Conservation (phyloP, 2,329 filamentous ascomycete genomes). For the Bipolaris sorokiniana region DNA sequence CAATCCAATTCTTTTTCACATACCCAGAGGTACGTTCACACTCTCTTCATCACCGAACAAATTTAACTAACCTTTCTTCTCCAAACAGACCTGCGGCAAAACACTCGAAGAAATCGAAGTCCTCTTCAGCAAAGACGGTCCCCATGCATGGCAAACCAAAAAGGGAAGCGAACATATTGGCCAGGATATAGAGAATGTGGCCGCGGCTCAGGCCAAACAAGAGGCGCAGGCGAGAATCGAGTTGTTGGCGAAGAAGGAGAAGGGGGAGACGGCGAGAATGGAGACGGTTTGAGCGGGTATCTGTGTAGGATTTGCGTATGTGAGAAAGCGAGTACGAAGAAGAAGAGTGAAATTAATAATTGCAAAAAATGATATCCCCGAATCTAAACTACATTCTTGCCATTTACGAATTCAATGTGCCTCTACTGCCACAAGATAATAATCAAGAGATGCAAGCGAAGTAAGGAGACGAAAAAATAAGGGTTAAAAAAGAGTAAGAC, state of each 20-base stretch:
- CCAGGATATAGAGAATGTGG: constrained; percentile 32
- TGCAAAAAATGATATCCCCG: too few species aligned
- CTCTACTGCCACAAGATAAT: too few species aligned
- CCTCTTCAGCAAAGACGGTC: constrained; percentile 64
- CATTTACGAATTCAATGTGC: background rate
- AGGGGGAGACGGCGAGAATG: constrained; percentile 10
- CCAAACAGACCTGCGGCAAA: constrained; percentile 65
- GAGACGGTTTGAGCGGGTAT: constrained; percentile 7
- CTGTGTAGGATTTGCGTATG: too few species aligned
- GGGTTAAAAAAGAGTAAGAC: background rate
- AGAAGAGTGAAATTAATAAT: too few species aligned
- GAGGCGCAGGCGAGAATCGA: constrained; percentile 33
- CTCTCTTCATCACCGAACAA: background rate
- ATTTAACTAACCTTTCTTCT: background rate
- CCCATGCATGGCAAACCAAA: constrained; percentile 63
- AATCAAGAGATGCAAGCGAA: too few species aligned
- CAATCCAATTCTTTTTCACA: constrained; percentile 69
- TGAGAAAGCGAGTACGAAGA: too few species aligned
- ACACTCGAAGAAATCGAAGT: constrained; percentile 79
- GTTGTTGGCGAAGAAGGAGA: constrained; percentile 28
- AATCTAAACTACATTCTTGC: background rate
- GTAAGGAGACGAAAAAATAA: too few species aligned
- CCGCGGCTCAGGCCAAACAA: constrained; percentile 31
- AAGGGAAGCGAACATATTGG: constrained; percentile 36
- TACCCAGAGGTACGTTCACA: constrained; percentile 60